Evolutionary conservation across 23 red algal species (phyloP), one percentile per base, ranked within the genome.

Genomic region (Cyanidiococcus yangmingshanensis): DNA sequence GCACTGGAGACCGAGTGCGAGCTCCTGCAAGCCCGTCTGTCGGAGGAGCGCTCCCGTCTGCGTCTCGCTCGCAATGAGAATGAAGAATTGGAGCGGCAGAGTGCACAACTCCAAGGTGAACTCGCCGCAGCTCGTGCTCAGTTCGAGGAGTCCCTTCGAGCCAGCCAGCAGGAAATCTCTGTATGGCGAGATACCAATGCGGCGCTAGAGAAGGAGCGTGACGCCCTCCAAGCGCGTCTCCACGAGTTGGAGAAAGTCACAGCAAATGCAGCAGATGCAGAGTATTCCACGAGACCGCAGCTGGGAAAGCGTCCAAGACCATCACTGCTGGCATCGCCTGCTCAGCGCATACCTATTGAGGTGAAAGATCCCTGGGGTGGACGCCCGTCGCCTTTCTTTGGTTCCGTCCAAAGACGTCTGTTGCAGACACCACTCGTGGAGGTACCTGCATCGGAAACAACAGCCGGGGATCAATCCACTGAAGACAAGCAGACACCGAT

Each of bases 181-280:
- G 45, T 54, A 21, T 54, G 45, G 45, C 7, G 21, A 21, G 45
- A 54, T 54, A 54, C 45, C 12, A 15, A 21, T 54, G 45, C 45
- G 21, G 45, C 45, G 45, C 45, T 54, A 7, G 63, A 71, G 63
- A 25, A 71, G 27, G 63, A 71, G 63, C 63, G 63, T 2, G 63
- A 71, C 32, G 63, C 63, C 63, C 27, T 71, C 16, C 63, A 35
- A 7, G 32, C 21, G 3, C 63, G 63, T 29, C 3, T 25, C 12
- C n/a, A 7, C 3, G n/a, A 7, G 63, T 35, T 71, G 12, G 63
- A 71, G 63, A 71, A 71, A 25, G 63, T 29, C 12, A 32, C 32
- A 30, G 7, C 27, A 7, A 35, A 32, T 25, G 63, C 63, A 3
- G 63, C 63, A 17, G 63, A 71, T 7, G 63, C 32, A 7, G 63